Base-by-base conservation (phyloP, 1,284 basidiomycete genomes). In the Ganoderma lingzhi region DNA sequence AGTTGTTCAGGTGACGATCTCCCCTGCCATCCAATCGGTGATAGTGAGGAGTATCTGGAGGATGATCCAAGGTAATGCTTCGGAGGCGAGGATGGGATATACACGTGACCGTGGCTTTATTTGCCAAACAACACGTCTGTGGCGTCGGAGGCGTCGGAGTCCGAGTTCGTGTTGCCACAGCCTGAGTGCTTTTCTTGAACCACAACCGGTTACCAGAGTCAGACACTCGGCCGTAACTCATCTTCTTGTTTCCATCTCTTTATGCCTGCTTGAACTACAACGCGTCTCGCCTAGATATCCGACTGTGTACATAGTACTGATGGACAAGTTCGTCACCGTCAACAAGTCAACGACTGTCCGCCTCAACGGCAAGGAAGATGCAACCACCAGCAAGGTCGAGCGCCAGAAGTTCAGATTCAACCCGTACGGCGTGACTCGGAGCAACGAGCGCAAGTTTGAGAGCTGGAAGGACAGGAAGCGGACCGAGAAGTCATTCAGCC, bases 291-390 rank as follows among this genome's bases (percentile, higher is more conserved):
- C 63, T 51, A 62, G 53, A 23, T 59, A 30, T 19, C 30, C 23
- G 44, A 42, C 60, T 69, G 66, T 69, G 55, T 42, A 60, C 53
- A 53, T 56, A 56, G 12, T 15, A 28, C 62, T 66, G 73, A 85
- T 86, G 85, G 84, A 85, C 75, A 81, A 77, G 59, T 84, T 81
- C 71, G 77, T 85, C 68, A 80, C 75, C 35, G 77, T 80, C 70
- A 78, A 75, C 68, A 83, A 84, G 63, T 75, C 79, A 30, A 71
- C 74, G 2, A 62, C 68, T 19, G 61, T 64, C n/a, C 70, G 56
- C 51, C 62, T 42, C 44, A 63, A 65, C 30, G 75, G 71, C 62
- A 73, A 75, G 48, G 71, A 70, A 30, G 75, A 53, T 12, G 48
- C 71, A 58, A 70, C 72, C 42, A 72, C 71, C 17, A 70, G 69